Base-by-base conservation (phyloP, 2,329 filamentous ascomycete species). In the Fusarium nelsonii region DNA sequence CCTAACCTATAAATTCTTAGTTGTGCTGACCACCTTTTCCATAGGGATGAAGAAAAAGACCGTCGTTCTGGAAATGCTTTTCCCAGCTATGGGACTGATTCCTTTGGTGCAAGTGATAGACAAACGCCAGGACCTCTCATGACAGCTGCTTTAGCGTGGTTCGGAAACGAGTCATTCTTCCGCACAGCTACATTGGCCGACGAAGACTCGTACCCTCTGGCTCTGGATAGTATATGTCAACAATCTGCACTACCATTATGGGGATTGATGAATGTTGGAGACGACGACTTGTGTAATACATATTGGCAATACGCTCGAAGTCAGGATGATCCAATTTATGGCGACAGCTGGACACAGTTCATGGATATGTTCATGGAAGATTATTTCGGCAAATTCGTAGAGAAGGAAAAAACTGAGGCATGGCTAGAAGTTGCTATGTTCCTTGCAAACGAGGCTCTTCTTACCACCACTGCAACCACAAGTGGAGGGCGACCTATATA, bases 361-460 rank as follows among this genome's bases (percentile, higher is more conserved):
- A 58, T 70, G 4, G 16, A 33, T 15, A 6, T 26, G 8, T 4
- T 5, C 4, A 58, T 70, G 4, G 16, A 30, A n/a, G 7, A 28
- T 3, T 3, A 41, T 1, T 20, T 70, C 16, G 7, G 11, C 4
- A 1, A 6, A 2, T 58, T 41, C 40, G 51, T 63, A 16, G 0
- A 2, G 20, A 2, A 14, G 8, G 20, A 37, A 3, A 1, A 1
- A 15, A 36, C 28, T 0, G 14, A 8, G 15, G 5, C 18, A 8
- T 26, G n/a, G 3, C 58, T 73, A 4, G 57, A 70, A 30, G 48
- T 70, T 5, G 50, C 33, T n/a, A 68, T 65, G 41, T 62, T 58
- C 39, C 57, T 73, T 23, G 59, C 65, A 8, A 71, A 73, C 2
- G 59, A 73, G 26, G 53, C 63, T 0, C 43, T 59, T 20, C 37